Evolutionary conservation across 139 green algal genomes (phyloP), one percentile per base, ranked within the genome.

Genomic region (Ulvella scutata): DNA sequence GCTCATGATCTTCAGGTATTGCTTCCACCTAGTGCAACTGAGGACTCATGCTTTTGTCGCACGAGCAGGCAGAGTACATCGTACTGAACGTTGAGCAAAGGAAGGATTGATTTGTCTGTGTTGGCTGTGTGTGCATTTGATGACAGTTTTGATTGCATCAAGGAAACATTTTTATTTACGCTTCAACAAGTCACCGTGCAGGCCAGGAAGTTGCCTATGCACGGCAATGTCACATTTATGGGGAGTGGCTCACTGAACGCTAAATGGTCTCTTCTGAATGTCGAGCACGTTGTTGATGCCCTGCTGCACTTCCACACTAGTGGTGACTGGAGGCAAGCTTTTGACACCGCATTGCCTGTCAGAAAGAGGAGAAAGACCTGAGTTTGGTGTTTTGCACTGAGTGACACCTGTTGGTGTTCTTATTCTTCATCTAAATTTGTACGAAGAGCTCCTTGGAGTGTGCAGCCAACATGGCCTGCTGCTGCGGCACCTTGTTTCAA

Each of bases 221-320:
- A 44, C 4, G 78, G 2, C 33, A 74, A 74, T n/a, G 17, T 62
- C 17, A 23, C 37, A 39, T 4, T 72, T 7, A 39, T 17, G 29
- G 73, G 38, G n/a, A 31, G 3, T 7, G 38, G 31, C 77, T 33
- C 28, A n/a, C 60, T 61, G 26, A 60, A 43, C 2, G 26, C 38
- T 6, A 37, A 43, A 38, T 79, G 76, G 43, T 77, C 73, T 2
- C 62, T 84, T 10, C 76, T 84, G 31, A 84, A 84, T 51, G 73
- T 84, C 4, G 74, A 81, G 28, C 73, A 80, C 9, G 79, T 84
- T 23, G 62, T 84, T 6, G 31, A 37, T 17, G 61, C 61, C 13
- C 73, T 84, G 17, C 44, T 84, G 28, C 62, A 79, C 28, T 77
- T 40, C n/a, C 21, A 77, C 17, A 29, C 10, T 23, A 13, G 38